A percentile compares a stretch with the other conserved stretches of the same genome.
Conservation (phyloP, 257 asterid genomes). For the Lycium ferocissimum region DNA sequence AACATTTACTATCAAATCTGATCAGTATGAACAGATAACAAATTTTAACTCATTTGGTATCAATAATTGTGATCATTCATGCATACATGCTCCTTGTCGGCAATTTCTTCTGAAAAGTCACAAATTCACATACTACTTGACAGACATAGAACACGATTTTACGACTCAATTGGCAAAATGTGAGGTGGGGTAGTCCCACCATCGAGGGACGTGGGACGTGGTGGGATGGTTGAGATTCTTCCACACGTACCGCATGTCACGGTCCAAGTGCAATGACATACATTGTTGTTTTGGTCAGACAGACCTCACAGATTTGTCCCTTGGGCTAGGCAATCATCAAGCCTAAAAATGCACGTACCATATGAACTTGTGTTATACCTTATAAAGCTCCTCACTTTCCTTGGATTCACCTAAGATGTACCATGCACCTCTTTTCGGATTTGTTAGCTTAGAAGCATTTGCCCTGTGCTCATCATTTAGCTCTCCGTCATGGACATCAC, state of each 20-base stretch:
- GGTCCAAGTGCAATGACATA: not conserved
- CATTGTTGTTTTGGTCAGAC: not conserved
- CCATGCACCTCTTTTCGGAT: not conserved
- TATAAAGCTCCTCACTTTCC: not conserved
- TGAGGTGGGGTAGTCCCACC: slow-evolving; percentile 21
- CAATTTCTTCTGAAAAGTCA: slow-evolving; percentile 19
- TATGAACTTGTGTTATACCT: not conserved
- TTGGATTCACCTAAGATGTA: not conserved
- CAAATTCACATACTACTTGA: slow-evolving; percentile 10
- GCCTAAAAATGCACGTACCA: not conserved
- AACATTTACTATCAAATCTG: slow-evolving; percentile 35
- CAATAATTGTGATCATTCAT: slow-evolving; percentile 32
- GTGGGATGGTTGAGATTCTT: not conserved
- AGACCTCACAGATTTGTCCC: not conserved
- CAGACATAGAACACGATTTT: not conserved
- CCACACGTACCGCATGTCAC: not conserved
- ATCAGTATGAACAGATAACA: slow-evolving; percentile 32
- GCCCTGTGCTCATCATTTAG: not conserved
- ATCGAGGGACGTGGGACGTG: not conserved
- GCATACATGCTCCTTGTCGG: slow-evolving; percentile 26
- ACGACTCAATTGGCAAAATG: not conserved
- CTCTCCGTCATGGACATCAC: not conserved
- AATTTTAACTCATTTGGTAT: slow-evolving; percentile 26
- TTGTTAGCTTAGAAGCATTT: not conserved
- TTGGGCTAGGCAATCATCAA: not conserved